Evolutionary conservation across 768 basidiomycete genomes (phyloP).

Genomic region (Pholiota microspora): DNA sequence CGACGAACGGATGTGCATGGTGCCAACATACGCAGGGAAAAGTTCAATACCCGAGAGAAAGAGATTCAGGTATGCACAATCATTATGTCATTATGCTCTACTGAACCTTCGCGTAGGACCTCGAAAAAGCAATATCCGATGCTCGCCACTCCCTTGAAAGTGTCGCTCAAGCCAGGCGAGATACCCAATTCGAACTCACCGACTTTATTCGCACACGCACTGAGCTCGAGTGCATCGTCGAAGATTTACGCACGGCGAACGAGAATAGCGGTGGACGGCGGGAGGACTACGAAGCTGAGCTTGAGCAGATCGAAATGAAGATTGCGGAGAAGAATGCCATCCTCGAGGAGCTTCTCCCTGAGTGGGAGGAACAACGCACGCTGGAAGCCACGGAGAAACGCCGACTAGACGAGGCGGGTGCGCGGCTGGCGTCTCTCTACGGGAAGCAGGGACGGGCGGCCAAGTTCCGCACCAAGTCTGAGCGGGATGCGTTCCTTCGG

Average conservation of each 20-base stretch:
- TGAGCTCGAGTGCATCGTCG: slow-evolving; percentile 80
- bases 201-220: slow-evolving; percentile 85
- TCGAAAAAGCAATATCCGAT: slow-evolving; percentile 72
- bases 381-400: slow-evolving; percentile 56
- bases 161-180: slow-evolving; percentile 63
- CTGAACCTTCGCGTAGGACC: slow-evolving; percentile 41
- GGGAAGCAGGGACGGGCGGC: slow-evolving; percentile 88
- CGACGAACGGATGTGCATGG: slow-evolving; percentile 79
- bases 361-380: slow-evolving; percentile 61
- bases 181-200: slow-evolving; percentile 78
- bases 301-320: slow-evolving; percentile 54
- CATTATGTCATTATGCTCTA: not conserved
- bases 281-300: slow-evolving; percentile 61
- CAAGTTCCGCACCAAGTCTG: slow-evolving; percentile 79
- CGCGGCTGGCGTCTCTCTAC: slow-evolving; percentile 71
- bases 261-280: slow-evolving; percentile 64
- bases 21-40: slow-evolving; percentile 78
- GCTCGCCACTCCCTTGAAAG: slow-evolving; percentile 72
- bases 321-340: slow-evolving; percentile 62
- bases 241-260: slow-evolving; percentile 69
- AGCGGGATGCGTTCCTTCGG: slow-evolving; percentile 81
- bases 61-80: slow-evolving; percentile 66
- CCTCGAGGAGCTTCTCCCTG: slow-evolving; percentile 63
- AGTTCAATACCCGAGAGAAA: slow-evolving; percentile 81
- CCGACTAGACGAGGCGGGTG: slow-evolving; percentile 71